phyloP scores from a whole-genome alignment of 2,329 filamentous ascomycete genomes.

The Aspergillus fischeri region DNA sequence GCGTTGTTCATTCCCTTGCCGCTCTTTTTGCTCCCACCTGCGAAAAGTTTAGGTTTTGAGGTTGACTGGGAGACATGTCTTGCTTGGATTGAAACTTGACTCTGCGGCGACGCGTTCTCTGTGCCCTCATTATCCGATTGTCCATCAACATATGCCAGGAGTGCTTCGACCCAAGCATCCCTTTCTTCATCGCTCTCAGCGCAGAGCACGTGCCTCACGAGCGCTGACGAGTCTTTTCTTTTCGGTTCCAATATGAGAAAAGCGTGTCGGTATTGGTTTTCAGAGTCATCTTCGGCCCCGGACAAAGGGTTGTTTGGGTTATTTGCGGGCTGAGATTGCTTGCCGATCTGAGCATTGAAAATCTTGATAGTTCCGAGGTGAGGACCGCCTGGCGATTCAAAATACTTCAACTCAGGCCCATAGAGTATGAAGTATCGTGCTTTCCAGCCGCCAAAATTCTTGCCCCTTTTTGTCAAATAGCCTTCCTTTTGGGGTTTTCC shows the following conservation, averaged over 20 bases:
- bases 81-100: constrained; percentile 13
- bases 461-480: constrained; percentile 92
- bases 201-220: constrained; percentile 90
- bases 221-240: constrained; percentile 83
- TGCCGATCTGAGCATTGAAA: constrained; percentile 85
- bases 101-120: constrained; percentile 15
- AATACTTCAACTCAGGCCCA: constrained; percentile 76
- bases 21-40: constrained; percentile 25
- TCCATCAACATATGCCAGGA: constrained; percentile 80
- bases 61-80: constrained; percentile 17
- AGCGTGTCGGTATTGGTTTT: constrained; percentile 94
- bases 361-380: constrained; percentile 93
- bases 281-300: constrained; percentile 66
- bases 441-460: constrained; percentile 99
- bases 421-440: constrained; percentile 69
- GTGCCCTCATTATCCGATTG: constrained; percentile 30
- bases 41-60: constrained; percentile 22
- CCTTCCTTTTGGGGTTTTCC: constrained; percentile 73
- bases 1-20: constrained; percentile 36
- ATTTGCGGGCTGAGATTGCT: constrained; percentile 66
- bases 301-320: constrained; percentile 59
- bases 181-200: constrained; percentile 91
- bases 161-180: constrained; percentile 86
- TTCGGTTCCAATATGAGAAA: constrained; percentile 95
- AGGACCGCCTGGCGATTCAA: constrained; percentile 82